Evolutionary conservation across 176 grass and related monocot genomes (phyloP), one percentile per base, ranked within the genome.

Genomic region (Avena atlantica): DNA sequence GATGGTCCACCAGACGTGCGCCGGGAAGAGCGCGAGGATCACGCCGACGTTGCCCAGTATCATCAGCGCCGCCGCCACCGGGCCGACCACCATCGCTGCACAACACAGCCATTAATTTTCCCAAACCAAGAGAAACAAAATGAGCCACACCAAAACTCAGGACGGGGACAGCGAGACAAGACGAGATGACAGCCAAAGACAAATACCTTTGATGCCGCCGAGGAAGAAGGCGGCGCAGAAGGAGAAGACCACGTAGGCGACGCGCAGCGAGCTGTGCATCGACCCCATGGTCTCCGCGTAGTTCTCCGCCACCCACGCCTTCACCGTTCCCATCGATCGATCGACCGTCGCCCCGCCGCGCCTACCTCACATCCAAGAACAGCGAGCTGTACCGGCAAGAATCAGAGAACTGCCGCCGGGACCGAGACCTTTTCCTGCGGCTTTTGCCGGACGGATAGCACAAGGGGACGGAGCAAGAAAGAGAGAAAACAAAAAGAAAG

Each of bases 171-270:
- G 9, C 45, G 1, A 48, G 42, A 44, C 42, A 44, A 5, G 45
- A 42, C 40, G 44, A 74, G 59, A 72, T 14, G 5, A 76, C 24
- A 40, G 44, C 48, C 15, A 9, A 1, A 72, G 70, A 53, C 1
- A 64, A 78, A 55, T 68, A 85, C 95, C 95, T 98, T 98, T 98
- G 81, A 93, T 80, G 67, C 82, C 93, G 16, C 95, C 95, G 91
- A 95, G 88, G 86, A 98, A 95, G 75, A 98, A 88, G 82, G 95
- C 95, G 87, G 89, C 85, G 87, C 91, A 92, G 79, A 98, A 98
- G 86, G 92, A 86, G 87, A 98, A 88, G 75, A 95, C 83, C 9
- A 98, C 93, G 84, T 95, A 95, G 17, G 88, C 91, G 61, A 90
- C 66, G 20, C 88, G 86, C 59, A 93, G 69, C 74, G 89, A 91